Conservation (phyloP, 2,329 filamentous ascomycete species). For the Pseudogymnoascus sp. region DNA sequence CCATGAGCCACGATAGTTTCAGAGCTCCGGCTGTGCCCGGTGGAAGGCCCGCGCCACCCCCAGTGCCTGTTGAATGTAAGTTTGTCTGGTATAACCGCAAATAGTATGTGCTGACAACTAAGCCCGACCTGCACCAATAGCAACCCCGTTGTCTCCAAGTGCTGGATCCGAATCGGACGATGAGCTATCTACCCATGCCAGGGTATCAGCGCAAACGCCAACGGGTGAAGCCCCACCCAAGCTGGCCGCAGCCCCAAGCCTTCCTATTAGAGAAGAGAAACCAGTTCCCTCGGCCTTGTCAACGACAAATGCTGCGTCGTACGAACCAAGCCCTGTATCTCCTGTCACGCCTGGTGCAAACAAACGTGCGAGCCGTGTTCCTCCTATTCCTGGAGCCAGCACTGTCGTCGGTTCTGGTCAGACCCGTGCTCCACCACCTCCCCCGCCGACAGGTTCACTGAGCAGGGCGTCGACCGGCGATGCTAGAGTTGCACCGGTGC, state of each 20-base stretch:
- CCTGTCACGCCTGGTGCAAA: constrained; percentile 30
- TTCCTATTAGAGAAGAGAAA: constrained; percentile 36
- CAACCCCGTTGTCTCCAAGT: constrained; percentile 54
- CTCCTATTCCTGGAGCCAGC: constrained; percentile 52
- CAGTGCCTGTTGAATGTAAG: constrained; percentile 55
- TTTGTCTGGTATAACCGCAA: constrained; percentile 18
- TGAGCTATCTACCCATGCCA: constrained; percentile 57
- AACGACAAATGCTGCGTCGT: constrained; percentile 29
- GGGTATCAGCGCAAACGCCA: constrained; percentile 35
- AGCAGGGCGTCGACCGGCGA: constrained; percentile 55
- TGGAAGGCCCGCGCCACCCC: constrained; percentile 47
- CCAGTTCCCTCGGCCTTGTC: constrained; percentile 35
- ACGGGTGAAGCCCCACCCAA: constrained; percentile 31
- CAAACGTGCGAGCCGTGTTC: constrained; percentile 48
- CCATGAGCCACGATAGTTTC: constrained; percentile 4
- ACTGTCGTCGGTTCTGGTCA: constrained; percentile 40
- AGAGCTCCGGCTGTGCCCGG: constrained; percentile 28
- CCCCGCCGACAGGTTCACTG: constrained; percentile 41
- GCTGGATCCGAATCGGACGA: constrained; percentile 84
- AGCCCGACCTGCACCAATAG: constrained; percentile 56
- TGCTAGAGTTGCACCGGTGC: constrained; percentile 37
- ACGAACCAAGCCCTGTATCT: constrained; percentile 32
- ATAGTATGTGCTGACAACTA: constrained; percentile 24
- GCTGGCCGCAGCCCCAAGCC: constrained; percentile 35
- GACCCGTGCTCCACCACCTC: constrained; percentile 57